These are phyloP conservation scores for Candida namnaoensis DNA, from an alignment of 805 yeast species.

Conservation along the genomic window DNA sequence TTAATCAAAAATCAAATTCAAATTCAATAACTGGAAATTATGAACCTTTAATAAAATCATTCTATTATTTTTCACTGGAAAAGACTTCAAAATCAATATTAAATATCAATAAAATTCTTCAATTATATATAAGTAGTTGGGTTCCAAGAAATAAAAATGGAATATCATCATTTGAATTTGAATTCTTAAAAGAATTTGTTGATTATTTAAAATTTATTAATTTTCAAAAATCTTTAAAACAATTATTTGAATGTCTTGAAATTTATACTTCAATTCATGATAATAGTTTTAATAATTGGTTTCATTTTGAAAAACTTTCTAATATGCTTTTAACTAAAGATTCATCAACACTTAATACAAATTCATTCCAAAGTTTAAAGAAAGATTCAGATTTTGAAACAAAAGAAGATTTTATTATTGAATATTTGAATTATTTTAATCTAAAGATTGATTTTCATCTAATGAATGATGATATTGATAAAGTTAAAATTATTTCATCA, in stretches of 20 bases:
- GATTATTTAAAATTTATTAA: constrained; percentile 12
- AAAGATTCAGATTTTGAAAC: background rate
- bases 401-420: no score
- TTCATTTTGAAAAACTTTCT: background rate
- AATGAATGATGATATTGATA: background rate
- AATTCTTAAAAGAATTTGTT: constrained; percentile 9
- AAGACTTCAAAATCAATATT: constrained; percentile 19
- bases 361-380: constrained; percentile 1
- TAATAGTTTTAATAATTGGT: constrained; percentile 8
- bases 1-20: background rate
- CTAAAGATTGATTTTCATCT: no score
- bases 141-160: constrained; percentile 8
- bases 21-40: constrained; percentile 2
- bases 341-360: constrained; percentile 1
- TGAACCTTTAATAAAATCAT: constrained; percentile 22
- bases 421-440: no score
- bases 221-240: constrained; percentile 7
- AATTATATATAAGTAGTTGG: constrained; percentile 24
- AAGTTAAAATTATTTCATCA: constrained; percentile 3
- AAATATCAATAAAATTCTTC: constrained; percentile 22
- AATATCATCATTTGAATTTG: constrained; percentile 8
- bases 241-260: constrained; percentile 5
- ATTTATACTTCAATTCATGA: constrained; percentile 2
- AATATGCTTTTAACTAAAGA: constrained; percentile 1
- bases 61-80: constrained; percentile 24